Evolutionary conservation across 1,284 basidiomycete species (phyloP).

Genomic region (Ceratobasidium sp.): DNA sequence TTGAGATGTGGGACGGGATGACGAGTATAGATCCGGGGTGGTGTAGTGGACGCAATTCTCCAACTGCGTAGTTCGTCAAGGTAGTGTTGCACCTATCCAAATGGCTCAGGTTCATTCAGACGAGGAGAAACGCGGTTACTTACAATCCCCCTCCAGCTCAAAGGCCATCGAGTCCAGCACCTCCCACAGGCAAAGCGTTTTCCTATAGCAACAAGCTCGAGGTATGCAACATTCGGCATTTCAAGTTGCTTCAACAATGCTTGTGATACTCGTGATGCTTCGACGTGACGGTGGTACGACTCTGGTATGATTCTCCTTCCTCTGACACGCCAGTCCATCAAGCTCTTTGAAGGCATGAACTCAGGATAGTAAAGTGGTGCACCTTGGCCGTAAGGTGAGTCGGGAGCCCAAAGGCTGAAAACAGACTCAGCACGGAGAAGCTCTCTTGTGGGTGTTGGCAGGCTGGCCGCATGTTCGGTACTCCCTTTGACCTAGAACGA

Average conservation of each 20-base stretch:
- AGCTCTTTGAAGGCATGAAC: background rate
- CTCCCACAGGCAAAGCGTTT: background rate
- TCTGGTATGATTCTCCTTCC: background rate
- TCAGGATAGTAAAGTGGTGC: background rate
- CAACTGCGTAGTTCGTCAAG: too few species aligned
- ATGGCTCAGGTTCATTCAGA: too few species aligned
- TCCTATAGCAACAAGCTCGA: background rate
- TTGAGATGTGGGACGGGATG: too few species aligned
- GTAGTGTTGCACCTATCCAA: too few species aligned
- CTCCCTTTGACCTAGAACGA: slow-evolving; percentile 13
- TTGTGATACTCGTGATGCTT: background rate
- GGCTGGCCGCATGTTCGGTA: background rate
- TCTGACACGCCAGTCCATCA: too few species aligned
- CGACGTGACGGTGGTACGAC: background rate
- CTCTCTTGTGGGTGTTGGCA: background rate
- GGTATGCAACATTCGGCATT: background rate
- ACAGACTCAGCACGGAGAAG: slow-evolving; percentile 12
- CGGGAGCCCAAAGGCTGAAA: background rate
- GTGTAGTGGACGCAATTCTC: too few species aligned
- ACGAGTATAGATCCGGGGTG: too few species aligned
- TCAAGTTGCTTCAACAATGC: background rate
- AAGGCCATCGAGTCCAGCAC: background rate
- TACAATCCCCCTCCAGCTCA: slow-evolving; percentile 6
- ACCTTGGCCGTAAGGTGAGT: background rate
- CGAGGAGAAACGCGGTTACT: too few species aligned